Conservation (phyloP, 2,329 filamentous ascomycete genomes). For the Pseudocercospora cruenta region DNA sequence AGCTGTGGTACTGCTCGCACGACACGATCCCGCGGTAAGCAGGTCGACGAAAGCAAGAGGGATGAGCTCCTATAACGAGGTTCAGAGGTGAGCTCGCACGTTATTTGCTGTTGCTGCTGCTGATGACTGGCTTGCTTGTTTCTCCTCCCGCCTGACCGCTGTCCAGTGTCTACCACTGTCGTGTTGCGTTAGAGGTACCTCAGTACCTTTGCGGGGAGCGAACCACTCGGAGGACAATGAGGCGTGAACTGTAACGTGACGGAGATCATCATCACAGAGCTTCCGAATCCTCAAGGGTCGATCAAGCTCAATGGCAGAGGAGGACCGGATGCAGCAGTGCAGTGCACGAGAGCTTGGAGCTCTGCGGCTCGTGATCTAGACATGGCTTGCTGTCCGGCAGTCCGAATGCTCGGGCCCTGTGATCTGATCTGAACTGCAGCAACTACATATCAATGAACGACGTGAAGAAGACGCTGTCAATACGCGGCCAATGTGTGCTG, state of each 20-base stretch:
- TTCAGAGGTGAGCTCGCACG: not conserved
- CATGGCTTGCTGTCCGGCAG: not conserved
- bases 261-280: not conserved
- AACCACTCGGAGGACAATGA: conserved; percentile 16
- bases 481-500: not conserved
- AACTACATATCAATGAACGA: not conserved
- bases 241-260: conserved; percentile 18
- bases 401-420: not conserved
- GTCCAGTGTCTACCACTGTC: conserved; percentile 3
- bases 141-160: conserved; percentile 17
- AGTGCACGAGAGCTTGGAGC: conserved; percentile 1
- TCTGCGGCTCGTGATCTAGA: not conserved
- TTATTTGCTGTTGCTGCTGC: not conserved
- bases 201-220: conserved; percentile 17
- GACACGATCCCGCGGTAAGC: conserved; percentile 8
- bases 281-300: not conserved
- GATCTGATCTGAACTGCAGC: not conserved
- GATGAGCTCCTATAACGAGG: not conserved
- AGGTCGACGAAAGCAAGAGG: not conserved
- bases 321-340: not conserved
- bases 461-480: too few relatives aligned
- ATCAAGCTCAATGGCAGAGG: conserved; percentile 1
- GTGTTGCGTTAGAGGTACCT: conserved; percentile 15
- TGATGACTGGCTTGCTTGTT: not conserved
- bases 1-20: conserved; percentile 13